Percentiles rank a stretch among this genome's conserved stretches.
These are phyloP conservation scores for Sporothrix dimorphospora DNA, from an alignment of 2,329 filamentous ascomycete genomes.

Conservation along the genomic window DNA sequence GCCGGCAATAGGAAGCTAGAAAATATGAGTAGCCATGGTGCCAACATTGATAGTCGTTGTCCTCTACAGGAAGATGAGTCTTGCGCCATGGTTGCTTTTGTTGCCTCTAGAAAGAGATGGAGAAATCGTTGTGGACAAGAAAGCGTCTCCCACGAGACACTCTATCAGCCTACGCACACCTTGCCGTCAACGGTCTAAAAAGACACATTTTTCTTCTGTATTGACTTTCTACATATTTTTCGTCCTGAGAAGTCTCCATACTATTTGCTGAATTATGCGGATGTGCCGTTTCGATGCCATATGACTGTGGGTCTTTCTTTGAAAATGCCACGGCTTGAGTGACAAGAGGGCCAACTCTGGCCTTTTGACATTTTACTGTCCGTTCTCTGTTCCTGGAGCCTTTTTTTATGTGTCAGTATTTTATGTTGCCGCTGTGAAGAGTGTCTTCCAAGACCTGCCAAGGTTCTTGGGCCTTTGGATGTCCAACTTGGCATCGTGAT, in stretches of 20 bases:
- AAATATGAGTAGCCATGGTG: background rate
- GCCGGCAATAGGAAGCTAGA: background rate
- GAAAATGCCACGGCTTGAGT: background rate
- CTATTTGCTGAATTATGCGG: background rate
- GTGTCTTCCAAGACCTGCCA: background rate
- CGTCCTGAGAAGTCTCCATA: background rate
- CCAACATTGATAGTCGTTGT: background rate
- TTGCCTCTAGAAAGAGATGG: background rate
- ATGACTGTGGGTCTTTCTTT: constrained; percentile 12
- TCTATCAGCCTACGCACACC: background rate
- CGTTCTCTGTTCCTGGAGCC: background rate
- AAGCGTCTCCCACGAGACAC: background rate
- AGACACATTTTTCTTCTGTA: background rate
- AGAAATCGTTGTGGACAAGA: background rate
- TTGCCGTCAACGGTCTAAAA: background rate
- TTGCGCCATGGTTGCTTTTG: no score
- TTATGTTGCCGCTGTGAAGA: background rate
- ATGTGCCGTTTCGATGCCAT: constrained; percentile 13
- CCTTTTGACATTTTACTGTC: background rate
- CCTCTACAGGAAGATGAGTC: background rate
- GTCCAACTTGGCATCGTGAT: background rate
- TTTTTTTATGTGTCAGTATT: background rate
- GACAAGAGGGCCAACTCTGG: background rate
- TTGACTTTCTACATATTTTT: no score
- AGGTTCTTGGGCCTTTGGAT: background rate